Evolutionary conservation across 306 rosid species (phyloP).

Genomic region (Prunus dulcis): DNA sequence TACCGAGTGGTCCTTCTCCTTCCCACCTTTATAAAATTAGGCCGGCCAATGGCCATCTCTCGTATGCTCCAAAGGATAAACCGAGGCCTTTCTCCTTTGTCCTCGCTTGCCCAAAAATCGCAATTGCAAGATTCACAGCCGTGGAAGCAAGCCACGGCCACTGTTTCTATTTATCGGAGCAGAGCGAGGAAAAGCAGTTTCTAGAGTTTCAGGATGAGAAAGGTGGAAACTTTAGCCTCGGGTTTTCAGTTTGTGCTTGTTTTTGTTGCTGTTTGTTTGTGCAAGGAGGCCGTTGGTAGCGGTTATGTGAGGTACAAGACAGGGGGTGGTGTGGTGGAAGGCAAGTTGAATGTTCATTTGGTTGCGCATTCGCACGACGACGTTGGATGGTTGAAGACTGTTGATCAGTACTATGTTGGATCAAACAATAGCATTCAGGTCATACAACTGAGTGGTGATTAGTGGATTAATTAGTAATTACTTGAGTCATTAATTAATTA

Average conservation of each 20-base stretch:
- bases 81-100: constrained; percentile 16
- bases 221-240: neutral
- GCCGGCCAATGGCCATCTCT: constrained; percentile 12
- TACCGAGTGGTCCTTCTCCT: neutral
- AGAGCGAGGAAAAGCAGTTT: neutral
- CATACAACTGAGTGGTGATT: neutral
- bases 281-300: constrained; percentile 30
- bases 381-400: constrained; percentile 87
- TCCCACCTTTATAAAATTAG: neutral
- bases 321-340: constrained; percentile 44
- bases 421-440: constrained; percentile 82
- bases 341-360: constrained; percentile 79
- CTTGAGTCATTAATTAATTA: neutral
- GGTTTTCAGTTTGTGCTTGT: constrained; percentile 12
- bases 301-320: constrained; percentile 54
- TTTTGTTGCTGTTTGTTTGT: constrained; percentile 16
- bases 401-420: constrained; percentile 91
- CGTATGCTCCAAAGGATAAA: constrained; percentile 2
- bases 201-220: constrained; percentile 24
- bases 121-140: neutral
- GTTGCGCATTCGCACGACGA: constrained; percentile 87
- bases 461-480: neutral
- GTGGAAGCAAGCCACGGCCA: neutral
- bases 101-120: neutral
- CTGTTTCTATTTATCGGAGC: neutral